Base-by-base conservation (phyloP, 1,139 yeast species). In the Yamadazyma pseudoaaseri region DNA sequence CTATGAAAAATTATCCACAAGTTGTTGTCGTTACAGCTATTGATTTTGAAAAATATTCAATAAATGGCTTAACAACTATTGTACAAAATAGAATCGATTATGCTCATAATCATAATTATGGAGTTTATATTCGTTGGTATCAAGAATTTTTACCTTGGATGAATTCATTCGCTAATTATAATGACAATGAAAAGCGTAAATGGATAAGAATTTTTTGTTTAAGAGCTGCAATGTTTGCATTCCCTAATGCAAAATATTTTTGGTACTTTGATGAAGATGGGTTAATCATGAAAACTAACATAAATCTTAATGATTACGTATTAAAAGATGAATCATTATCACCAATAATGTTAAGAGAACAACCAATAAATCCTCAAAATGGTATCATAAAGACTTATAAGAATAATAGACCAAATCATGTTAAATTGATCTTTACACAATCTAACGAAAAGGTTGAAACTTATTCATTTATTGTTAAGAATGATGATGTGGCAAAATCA, bases 211-310 rank as follows among this genome's bases (percentile, higher is more conserved):
- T 81, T 24, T 69, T 72, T 39, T 58, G 78, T 26, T 53, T 84
- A 53, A 71, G 94, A 44, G 90, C 90, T 10, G 96, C 96, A 6
- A 77, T 86, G 81, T 77, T 77, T 56, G 90, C 95, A 0, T 86
- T 86, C 62, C 96, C 96, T 1, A 64, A 79, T 27, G 82, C 95
- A 6, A 77, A 84, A 51, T 83, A 86, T 71, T 81, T 86, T 49
- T 84, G 96, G 89, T 89, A 79, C 51, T 54, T 89, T 30, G 95
- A 85, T 53, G 81, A 86, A 51, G 81, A 81, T 48, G 76, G 86
- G 0, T 56, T 85, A 35, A 76, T 89, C 37, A 80, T 82, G 85
- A 74, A 85, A 38, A 62, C 75, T 39, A 72, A 74, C 33, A 65
- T 79, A 25, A 75, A 82, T 41, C 49, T 87, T 27, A 62, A 73